A percentile compares a stretch with the other conserved stretches of the same genome.
Evolutionary conservation across 2,329 filamentous ascomycete species (phyloP).

Genomic region (Nannizziopsis arthrosporioides): DNA sequence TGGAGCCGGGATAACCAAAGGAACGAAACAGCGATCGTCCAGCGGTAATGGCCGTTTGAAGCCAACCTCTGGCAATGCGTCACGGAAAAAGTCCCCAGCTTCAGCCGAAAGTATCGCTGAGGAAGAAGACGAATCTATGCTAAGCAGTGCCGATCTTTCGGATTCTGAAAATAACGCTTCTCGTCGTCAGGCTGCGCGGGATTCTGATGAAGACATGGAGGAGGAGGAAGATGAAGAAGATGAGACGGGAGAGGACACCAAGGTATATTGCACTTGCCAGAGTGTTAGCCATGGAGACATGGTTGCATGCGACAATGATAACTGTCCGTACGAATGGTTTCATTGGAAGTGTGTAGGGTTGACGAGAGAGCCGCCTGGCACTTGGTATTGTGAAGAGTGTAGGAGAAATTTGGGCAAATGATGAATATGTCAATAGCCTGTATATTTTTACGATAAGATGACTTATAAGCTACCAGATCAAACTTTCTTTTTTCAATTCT

Average conservation of each 20-base stretch:
- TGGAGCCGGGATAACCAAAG: slow-evolving; percentile 25
- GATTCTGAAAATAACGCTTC: slow-evolving; percentile 34
- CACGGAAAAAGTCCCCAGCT: slow-evolving; percentile 34
- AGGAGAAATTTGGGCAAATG: slow-evolving; percentile 31
- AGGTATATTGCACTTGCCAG: slow-evolving; percentile 55
- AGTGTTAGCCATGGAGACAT: slow-evolving; percentile 55
- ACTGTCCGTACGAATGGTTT: slow-evolving; percentile 56
- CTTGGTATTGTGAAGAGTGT: slow-evolving; percentile 47
- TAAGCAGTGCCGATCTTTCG: slow-evolving; percentile 40
- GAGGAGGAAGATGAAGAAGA: slow-evolving; percentile 35
- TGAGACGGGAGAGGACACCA: slow-evolving; percentile 46
- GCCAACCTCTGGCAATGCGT: slow-evolving; percentile 14
- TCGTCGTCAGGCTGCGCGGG: slow-evolving; percentile 14
- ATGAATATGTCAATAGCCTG: background rate
- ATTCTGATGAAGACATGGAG: slow-evolving; percentile 32
- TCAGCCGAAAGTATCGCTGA: slow-evolving; percentile 27
- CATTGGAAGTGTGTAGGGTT: slow-evolving; percentile 54
- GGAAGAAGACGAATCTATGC: slow-evolving; percentile 44
- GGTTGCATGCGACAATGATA: slow-evolving; percentile 56
- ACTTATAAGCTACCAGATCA: background rate
- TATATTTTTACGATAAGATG: background rate
- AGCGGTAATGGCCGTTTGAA: slow-evolving; percentile 30
- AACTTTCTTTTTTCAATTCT: background rate
- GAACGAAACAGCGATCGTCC: slow-evolving; percentile 32
- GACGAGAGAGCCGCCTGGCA: slow-evolving; percentile 47